phyloP scores from a whole-genome alignment of 2,329 filamentous ascomycete species.

The Cladophialophora bantiana region DNA sequence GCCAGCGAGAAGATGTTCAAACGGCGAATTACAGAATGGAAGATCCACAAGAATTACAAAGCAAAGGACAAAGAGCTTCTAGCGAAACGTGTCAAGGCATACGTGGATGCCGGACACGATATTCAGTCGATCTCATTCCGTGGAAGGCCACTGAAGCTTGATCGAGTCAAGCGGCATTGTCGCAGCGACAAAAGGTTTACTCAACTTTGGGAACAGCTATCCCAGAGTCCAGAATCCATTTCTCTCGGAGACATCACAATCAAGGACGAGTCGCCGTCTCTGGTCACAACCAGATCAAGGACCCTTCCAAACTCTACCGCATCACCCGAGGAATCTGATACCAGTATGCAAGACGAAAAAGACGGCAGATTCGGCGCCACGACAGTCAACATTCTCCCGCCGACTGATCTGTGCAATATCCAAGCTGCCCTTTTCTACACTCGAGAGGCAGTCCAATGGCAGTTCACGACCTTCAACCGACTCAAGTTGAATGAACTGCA shows the following conservation, averaged over 20 bases:
- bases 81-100: conserved; percentile 30
- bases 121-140: conserved; percentile 31
- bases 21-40: conserved; percentile 33
- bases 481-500: conserved; percentile 28
- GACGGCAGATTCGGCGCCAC: neutral
- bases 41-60: conserved; percentile 37
- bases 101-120: conserved; percentile 28
- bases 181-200: conserved; percentile 31
- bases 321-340: conserved; percentile 8
- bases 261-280: conserved; percentile 30
- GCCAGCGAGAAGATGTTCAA: conserved; percentile 38
- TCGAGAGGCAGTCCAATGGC: conserved; percentile 27
- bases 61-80: conserved; percentile 32
- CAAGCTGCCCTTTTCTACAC: conserved; percentile 30
- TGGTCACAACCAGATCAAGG: neutral
- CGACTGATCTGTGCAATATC: conserved; percentile 23
- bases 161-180: conserved; percentile 34
- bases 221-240: conserved; percentile 28
- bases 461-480: conserved; percentile 31
- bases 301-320: conserved; percentile 8
- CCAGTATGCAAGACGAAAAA: neutral
- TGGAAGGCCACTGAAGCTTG: conserved; percentile 32
- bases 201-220: conserved; percentile 28
- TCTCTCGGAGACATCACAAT: conserved; percentile 13
- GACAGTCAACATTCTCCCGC: conserved; percentile 18